phyloP scores from a whole-genome alignment of 192 early-diverging fungal species.

The Entomortierella beljakovae region DNA sequence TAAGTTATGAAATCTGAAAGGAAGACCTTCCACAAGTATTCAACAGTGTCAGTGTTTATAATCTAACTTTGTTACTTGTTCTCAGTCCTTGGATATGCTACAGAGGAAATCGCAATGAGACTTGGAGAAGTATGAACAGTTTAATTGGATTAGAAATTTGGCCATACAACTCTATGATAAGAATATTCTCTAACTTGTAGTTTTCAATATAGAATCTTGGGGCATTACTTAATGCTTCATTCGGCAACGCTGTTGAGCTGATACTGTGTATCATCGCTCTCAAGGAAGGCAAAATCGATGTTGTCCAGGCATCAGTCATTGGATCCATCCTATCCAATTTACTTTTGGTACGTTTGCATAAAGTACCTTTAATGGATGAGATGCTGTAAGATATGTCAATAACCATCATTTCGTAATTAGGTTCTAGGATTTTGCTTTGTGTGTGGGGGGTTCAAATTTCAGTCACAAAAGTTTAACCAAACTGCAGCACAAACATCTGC shows the following conservation, averaged over 20 bases:
- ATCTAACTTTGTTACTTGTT: too few relatives aligned
- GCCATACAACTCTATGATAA: neutral
- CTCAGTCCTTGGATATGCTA: conserved; percentile 46
- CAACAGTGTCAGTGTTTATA: neutral
- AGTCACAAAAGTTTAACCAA: conserved; percentile 75
- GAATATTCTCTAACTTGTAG: neutral
- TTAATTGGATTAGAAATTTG: neutral
- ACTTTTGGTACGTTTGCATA: conserved; percentile 63
- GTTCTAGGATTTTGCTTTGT: conserved; percentile 90
- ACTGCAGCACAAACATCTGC: conserved; percentile 84
- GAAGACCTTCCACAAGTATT: too few relatives aligned
- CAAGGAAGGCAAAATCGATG: conserved; percentile 76
- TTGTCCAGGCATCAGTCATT: conserved; percentile 90
- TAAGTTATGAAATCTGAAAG: neutral
- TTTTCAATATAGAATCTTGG: conserved; percentile 71
- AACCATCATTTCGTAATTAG: neutral
- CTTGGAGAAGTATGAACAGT: conserved; percentile 67
- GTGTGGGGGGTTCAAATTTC: conserved; percentile 81
- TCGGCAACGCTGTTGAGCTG: conserved; percentile 91
- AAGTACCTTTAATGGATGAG: too few relatives aligned
- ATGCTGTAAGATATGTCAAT: too few relatives aligned
- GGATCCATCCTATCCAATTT: conserved; percentile 94
- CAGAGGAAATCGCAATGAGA: conserved; percentile 54
- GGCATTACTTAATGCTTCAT: conserved; percentile 80
- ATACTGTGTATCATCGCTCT: conserved; percentile 89